Conservation (phyloP, 2,329 filamentous ascomycete species). For the Nemania serpens region DNA sequence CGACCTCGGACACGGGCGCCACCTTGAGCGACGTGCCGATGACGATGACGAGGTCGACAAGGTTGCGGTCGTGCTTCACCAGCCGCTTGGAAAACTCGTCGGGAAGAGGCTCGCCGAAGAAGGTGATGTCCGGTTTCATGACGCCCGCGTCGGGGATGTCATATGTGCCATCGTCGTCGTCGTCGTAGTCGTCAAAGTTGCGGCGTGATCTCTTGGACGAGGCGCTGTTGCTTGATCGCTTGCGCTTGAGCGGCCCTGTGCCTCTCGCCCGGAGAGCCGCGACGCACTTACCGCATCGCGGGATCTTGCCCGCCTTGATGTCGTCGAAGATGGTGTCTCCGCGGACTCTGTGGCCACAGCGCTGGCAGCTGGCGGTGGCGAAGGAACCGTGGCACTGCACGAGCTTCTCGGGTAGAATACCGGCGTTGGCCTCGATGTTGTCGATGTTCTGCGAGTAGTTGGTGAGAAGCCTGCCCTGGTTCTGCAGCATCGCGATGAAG, state of each 20-base stretch:
- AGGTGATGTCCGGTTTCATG: constrained; percentile 98
- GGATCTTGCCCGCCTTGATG: constrained; percentile 75
- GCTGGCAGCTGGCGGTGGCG: constrained; percentile 85
- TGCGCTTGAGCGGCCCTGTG: constrained; percentile 56
- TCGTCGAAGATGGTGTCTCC: constrained; percentile 81
- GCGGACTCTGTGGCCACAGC: constrained; percentile 73
- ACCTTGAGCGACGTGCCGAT: constrained; percentile 97
- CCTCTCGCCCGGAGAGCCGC: constrained; percentile 54
- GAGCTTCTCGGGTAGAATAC: constrained; percentile 78
- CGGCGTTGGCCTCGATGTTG: constrained; percentile 87
- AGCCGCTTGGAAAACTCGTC: constrained; percentile 81
- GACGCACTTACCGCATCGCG: constrained; percentile 75
- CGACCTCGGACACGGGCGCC: constrained; percentile 90
- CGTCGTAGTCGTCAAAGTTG: constrained; percentile 51
- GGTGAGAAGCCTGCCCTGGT: constrained; percentile 86
- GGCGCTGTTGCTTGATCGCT: constrained; percentile 53
- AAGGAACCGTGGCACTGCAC: constrained; percentile 98
- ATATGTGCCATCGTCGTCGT: constrained; percentile 59
- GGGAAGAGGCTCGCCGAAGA: constrained; percentile 91
- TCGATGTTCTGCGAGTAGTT: constrained; percentile 99
- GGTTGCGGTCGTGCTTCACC: constrained; percentile 77
- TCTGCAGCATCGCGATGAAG: constrained; percentile 88
- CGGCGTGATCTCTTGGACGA: constrained; percentile 37
- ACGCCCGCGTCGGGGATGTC: constrained; percentile 73
- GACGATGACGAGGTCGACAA: constrained; percentile 88